phyloP scores from a whole-genome alignment of 1,284 basidiomycete species.

The Sanguinoderma infundibulare region DNA sequence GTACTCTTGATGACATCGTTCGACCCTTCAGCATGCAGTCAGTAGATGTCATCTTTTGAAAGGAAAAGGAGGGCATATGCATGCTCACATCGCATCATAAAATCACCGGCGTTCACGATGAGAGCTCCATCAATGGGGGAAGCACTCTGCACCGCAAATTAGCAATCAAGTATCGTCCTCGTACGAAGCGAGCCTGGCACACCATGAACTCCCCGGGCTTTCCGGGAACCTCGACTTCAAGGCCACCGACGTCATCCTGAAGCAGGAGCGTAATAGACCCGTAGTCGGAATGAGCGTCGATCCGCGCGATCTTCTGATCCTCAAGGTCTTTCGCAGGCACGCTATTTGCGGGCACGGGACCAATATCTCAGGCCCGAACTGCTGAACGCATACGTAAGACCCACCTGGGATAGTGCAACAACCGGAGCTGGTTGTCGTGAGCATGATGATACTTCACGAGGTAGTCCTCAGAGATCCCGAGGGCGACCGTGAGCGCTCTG shows the following conservation, averaged over 20 bases:
- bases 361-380: not conserved
- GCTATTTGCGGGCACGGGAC: slow-evolving; percentile 28
- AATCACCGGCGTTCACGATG: slow-evolving; percentile 67
- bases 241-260: slow-evolving; percentile 62
- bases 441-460: slow-evolving; percentile 48
- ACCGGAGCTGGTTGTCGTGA: slow-evolving; percentile 59
- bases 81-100: slow-evolving; percentile 54
- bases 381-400: not conserved
- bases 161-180: not conserved
- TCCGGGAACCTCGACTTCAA: slow-evolving; percentile 62
- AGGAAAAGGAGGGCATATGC: not conserved
- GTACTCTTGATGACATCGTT: slow-evolving; percentile 65
- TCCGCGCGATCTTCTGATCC: slow-evolving; percentile 48
- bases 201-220: slow-evolving; percentile 51
- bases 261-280: slow-evolving; percentile 60
- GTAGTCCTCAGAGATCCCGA: slow-evolving; percentile 51
- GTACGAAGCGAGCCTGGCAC: not conserved
- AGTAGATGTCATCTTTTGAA: not conserved
- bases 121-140: slow-evolving; percentile 54
- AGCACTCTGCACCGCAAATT: slow-evolving; percentile 40
- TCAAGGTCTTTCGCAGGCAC: slow-evolving; percentile 40
- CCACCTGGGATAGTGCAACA: slow-evolving; percentile 63
- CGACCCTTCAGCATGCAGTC: slow-evolving; percentile 44
- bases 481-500: slow-evolving; percentile 54
- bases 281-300: slow-evolving; percentile 64